Percentiles rank a stretch among this genome's conserved stretches.
Evolutionary conservation across 257 asterid species (phyloP).

Genomic region (Salvia hispanica): DNA sequence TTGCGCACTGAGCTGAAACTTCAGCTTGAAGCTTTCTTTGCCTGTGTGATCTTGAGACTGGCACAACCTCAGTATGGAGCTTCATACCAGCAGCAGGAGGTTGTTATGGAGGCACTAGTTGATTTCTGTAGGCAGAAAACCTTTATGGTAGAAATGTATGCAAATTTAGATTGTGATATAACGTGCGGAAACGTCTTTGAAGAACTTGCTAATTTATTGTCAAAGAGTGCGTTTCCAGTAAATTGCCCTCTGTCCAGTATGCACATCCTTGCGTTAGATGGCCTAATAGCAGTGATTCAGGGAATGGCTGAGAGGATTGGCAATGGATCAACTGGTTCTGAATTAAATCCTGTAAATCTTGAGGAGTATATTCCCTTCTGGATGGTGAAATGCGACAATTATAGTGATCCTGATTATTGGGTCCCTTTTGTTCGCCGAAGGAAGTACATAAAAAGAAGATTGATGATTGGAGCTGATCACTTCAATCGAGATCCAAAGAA

Average conservation of each 20-base stretch:
- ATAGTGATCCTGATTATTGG: slow-evolving; percentile 84
- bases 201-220: slow-evolving; percentile 87
- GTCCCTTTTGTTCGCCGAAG: slow-evolving; percentile 84
- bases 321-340: slow-evolving; percentile 72
- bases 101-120: slow-evolving; percentile 96
- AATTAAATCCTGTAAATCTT: slow-evolving; percentile 55
- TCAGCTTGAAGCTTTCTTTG: slow-evolving; percentile 93
- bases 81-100: slow-evolving; percentile 97
- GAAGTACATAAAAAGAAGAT: slow-evolving; percentile 84
- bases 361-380: slow-evolving; percentile 89
- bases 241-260: slow-evolving; percentile 88
- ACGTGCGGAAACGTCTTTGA: slow-evolving; percentile 93
- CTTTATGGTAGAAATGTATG: slow-evolving; percentile 93
- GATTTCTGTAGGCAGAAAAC: slow-evolving; percentile 93
- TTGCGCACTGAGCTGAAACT: slow-evolving; percentile 83
- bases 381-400: slow-evolving; percentile 92
- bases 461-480: slow-evolving; percentile 99
- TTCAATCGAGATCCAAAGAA: slow-evolving; percentile 96
- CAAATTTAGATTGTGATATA: slow-evolving; percentile 92
- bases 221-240: slow-evolving; percentile 96
- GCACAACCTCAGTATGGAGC: slow-evolving; percentile 91
- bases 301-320: slow-evolving; percentile 99
- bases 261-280: slow-evolving; percentile 99
- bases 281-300: slow-evolving; percentile 93
- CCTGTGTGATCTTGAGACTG: slow-evolving; percentile 92